Conservation (phyloP, 306 rosid genomes). For the Psophocarpus tetragonolobus region DNA sequence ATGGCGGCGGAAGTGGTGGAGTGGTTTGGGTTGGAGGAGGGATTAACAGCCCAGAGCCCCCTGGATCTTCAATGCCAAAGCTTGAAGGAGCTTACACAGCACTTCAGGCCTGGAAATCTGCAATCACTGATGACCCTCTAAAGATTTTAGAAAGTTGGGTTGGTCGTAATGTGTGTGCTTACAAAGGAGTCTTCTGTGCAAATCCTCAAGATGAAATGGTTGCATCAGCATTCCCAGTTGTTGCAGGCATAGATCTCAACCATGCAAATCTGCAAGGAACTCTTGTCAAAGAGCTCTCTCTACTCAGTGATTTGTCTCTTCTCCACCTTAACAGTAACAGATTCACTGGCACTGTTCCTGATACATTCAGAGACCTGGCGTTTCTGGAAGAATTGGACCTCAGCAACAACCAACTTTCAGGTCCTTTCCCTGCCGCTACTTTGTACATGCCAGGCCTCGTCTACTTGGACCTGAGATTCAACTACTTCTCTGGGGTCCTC, state of each 20-base stretch:
- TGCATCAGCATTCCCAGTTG: slow-evolving; percentile 42
- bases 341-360: slow-evolving; percentile 75
- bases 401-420: slow-evolving; percentile 87
- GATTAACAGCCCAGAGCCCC: slow-evolving; percentile 44
- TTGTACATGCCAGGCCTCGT: slow-evolving; percentile 68
- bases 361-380: slow-evolving; percentile 55
- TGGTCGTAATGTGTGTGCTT: slow-evolving; percentile 83
- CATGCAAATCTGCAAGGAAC: slow-evolving; percentile 86
- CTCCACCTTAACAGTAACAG: slow-evolving; percentile 86
- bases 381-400: slow-evolving; percentile 81
- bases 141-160: slow-evolving; percentile 65
- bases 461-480: slow-evolving; percentile 92
- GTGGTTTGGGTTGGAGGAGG: slow-evolving; percentile 76
- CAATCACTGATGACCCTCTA: slow-evolving; percentile 78
- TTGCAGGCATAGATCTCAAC: slow-evolving; percentile 92
- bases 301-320: slow-evolving; percentile 71
- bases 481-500: slow-evolving; percentile 66
- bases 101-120: slow-evolving; percentile 91
- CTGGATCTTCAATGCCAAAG: slow-evolving; percentile 51
- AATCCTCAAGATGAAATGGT: slow-evolving; percentile 44
- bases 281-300: slow-evolving; percentile 74
- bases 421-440: slow-evolving; percentile 64
- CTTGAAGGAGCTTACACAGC: slow-evolving; percentile 66
- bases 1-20: slow-evolving; percentile 37
- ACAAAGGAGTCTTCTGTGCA: slow-evolving; percentile 85